These are phyloP conservation scores for Jaltomata sinuosa DNA, from an alignment of 257 asterid genomes.

Conservation along the genomic window DNA sequence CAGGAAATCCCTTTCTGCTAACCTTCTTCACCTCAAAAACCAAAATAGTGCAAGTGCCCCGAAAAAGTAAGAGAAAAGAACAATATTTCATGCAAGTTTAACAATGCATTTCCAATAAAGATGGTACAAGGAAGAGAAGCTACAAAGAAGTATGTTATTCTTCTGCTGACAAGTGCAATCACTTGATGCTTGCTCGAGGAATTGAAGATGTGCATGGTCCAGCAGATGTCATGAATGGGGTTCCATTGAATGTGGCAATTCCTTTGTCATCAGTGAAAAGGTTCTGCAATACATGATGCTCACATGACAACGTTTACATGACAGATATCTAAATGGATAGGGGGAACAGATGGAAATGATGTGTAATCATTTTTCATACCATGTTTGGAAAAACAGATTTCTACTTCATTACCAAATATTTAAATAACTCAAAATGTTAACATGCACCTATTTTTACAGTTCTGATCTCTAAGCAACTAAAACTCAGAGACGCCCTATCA, in stretches of 20 bases:
- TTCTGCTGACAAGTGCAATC: constrained; percentile 3
- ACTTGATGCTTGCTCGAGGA: constrained; percentile 64
- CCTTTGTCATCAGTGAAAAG: constrained; percentile 71
- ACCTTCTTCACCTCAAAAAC: background rate
- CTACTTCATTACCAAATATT: background rate
- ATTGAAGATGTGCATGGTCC: constrained; percentile 87
- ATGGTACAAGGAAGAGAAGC: background rate
- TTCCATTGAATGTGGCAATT: constrained; percentile 76
- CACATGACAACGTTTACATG: background rate
- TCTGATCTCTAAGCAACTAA: background rate
- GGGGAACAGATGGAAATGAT: background rate
- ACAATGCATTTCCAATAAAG: background rate
- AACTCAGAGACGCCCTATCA: background rate
- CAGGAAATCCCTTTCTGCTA: background rate
- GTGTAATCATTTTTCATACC: background rate
- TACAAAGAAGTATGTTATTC: background rate
- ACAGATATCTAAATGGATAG: background rate
- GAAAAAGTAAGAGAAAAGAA: background rate
- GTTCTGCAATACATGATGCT: constrained; percentile 44
- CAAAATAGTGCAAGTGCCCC: background rate
- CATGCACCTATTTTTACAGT: background rate
- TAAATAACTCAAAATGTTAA: background rate
- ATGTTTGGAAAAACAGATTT: background rate
- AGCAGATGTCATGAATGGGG: constrained; percentile 80
- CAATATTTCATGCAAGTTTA: background rate